Evolutionary conservation across 192 early-diverging fungal genomes (phyloP).

Genomic region (Entomortierella chlamydospora): DNA sequence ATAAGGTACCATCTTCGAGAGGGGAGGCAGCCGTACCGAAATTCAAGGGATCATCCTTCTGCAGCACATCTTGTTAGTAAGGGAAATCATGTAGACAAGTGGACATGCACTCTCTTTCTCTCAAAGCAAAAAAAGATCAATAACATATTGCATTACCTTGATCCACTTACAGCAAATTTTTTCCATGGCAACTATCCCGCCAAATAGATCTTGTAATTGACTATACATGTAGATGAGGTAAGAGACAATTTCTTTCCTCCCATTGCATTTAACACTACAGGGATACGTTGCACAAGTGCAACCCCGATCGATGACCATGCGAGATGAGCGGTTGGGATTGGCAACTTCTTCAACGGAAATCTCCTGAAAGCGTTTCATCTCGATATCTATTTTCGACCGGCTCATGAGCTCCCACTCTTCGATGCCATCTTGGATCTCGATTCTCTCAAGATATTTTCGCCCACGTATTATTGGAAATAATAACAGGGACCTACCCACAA

Average conservation of each 20-base stretch:
- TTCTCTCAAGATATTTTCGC: background rate
- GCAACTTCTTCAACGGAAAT: slow-evolving; percentile 14
- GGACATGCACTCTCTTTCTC: no score
- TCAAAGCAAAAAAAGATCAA: background rate
- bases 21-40: no score
- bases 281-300: background rate
- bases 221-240: no score
- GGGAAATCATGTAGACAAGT: background rate
- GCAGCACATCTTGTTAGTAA: no score
- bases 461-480: no score
- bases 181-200: no score
- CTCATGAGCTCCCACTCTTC: background rate
- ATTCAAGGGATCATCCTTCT: no score
- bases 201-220: no score
- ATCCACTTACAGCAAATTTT: no score
- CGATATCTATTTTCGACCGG: slow-evolving; percentile 18
- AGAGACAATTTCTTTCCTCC: no score
- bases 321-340: slow-evolving; percentile 24
- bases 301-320: background rate
- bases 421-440: background rate
- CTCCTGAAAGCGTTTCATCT: slow-evolving; percentile 32
- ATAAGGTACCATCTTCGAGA: background rate
- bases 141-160: background rate
- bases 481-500: no score
- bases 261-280: background rate